These are phyloP conservation scores for Jackrogersella multiformis DNA, from an alignment of 495 filamentous ascomycete genomes.

Conservation along the genomic window DNA sequence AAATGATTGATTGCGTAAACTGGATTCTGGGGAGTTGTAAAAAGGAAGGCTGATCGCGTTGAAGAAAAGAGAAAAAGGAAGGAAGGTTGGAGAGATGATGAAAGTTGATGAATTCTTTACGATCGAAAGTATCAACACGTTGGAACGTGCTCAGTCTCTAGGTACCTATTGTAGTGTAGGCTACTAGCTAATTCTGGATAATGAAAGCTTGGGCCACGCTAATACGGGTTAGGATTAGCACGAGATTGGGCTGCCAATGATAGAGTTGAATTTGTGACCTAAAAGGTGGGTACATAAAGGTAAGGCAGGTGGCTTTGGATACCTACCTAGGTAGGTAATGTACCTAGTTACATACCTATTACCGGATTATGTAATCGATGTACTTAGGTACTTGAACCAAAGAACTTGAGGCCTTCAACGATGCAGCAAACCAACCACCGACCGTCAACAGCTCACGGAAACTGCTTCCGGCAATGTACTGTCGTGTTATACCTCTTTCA, in stretches of 20 bases:
- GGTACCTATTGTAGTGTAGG: no score
- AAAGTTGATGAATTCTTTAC: slow-evolving; percentile 34
- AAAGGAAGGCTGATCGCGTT: not conserved
- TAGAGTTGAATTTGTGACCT: not conserved
- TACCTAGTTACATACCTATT: no score
- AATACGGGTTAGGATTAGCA: not conserved
- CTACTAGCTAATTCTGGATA: slow-evolving; percentile 24
- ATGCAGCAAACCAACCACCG: no score
- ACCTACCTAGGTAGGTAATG: no score
- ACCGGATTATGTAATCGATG: no score
- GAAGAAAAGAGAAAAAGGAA: not conserved
- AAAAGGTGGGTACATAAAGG: not conserved
- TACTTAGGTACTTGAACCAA: no score
- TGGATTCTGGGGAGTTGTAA: not conserved
- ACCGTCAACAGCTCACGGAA: no score
- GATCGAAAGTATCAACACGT: slow-evolving; percentile 18
- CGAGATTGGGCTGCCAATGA: not conserved
- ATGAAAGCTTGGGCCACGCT: slow-evolving; percentile 18
- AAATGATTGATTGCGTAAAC: slow-evolving; percentile 12
- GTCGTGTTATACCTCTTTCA: no score
- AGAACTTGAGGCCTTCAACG: no score
- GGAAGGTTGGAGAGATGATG: slow-evolving; percentile 12
- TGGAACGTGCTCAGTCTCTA: slow-evolving; percentile 29
- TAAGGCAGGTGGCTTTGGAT: not conserved
- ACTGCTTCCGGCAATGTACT: no score